Base-by-base conservation (phyloP, 2,329 filamentous ascomycete species). In the Pseudomassariella vexata region DNA sequence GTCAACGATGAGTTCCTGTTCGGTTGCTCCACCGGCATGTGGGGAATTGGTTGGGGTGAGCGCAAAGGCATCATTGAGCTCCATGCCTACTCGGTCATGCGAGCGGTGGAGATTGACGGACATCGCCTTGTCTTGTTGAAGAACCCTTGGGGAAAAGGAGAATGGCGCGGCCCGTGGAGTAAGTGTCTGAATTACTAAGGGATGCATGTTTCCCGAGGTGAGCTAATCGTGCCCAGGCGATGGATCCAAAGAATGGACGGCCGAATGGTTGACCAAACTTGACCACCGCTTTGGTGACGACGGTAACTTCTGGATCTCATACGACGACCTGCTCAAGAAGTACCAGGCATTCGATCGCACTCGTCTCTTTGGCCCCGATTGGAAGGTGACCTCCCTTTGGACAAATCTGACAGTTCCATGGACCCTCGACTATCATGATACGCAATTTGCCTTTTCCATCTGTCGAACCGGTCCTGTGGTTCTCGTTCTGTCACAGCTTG, bases 201-300 rank as follows among this genome's bases (percentile, higher is more conserved):
- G n/a, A n/a, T n/a, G n/a, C n/a, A n/a, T n/a, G n/a, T n/a, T n/a
- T n/a, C n/a, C n/a, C n/a, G n/a, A n/a, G n/a, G n/a, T 3, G 10
- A 24, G 19, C 47, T 57, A 11, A 57, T 15, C 21, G 9, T 22
- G 24, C 19, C 18, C 11, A 62, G 68, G 66, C 4, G 86, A 92
- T 49, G 86, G 86, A 0, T 86, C 82, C 6, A 83, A 85, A 47
- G 80, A 90, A 55, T 94, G 86, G 86, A 90, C 83, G 1, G 68
- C 83, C 0, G 79, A 88, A 44, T 86, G 82, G 74, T 78, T 90
- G 58, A 60, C 77, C 38, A 78, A 81, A 46, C 68, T 92, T 1
- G 68, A 72, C 27, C 83, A 89, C 51, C 76, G 73, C 24, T 89
- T 89, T 44, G 83, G 84, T 23, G 81, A 86, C 43, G 84, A 89